Evolutionary conservation across 2,329 filamentous ascomycete genomes (phyloP).

Genomic region (Emydomyces testavorans): DNA sequence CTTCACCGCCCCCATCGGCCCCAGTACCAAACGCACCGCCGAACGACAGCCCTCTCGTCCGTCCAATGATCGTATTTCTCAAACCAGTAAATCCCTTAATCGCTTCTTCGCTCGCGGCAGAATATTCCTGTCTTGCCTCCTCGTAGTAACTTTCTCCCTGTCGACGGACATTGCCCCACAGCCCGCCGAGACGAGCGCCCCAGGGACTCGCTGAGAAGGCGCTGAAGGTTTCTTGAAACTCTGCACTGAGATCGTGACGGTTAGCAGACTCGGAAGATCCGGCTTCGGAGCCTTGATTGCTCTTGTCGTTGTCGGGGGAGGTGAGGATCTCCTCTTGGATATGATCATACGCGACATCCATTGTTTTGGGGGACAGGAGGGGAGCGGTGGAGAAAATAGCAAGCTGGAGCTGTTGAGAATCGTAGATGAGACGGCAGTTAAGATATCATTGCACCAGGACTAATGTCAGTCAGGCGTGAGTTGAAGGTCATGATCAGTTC

Average conservation of each 20-base stretch:
- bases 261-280: slow-evolving; percentile 23
- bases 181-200: slow-evolving; percentile 77
- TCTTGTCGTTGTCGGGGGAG: slow-evolving; percentile 42
- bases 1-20: slow-evolving; percentile 17
- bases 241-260: slow-evolving; percentile 57
- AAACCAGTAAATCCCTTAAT: slow-evolving; percentile 66
- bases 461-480: not conserved
- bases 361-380: slow-evolving; percentile 30
- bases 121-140: slow-evolving; percentile 69
- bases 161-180: slow-evolving; percentile 85
- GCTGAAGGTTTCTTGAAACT: slow-evolving; percentile 90
- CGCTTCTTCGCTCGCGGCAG: slow-evolving; percentile 67
- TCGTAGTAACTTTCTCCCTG: slow-evolving; percentile 86
- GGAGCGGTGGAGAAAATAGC: not conserved
- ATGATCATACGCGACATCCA: slow-evolving; percentile 97
- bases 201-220: slow-evolving; percentile 84
- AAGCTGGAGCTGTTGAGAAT: not conserved
- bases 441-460: not conserved
- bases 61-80: slow-evolving; percentile 54
- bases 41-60: slow-evolving; percentile 62
- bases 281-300: slow-evolving; percentile 37
- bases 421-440: not conserved
- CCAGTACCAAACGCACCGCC: slow-evolving; percentile 31
- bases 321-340: slow-evolving; percentile 70
- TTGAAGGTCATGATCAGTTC: not conserved